phyloP scores from a whole-genome alignment of 2,329 filamentous ascomycete genomes.

The Sclerotinia glacialis region DNA sequence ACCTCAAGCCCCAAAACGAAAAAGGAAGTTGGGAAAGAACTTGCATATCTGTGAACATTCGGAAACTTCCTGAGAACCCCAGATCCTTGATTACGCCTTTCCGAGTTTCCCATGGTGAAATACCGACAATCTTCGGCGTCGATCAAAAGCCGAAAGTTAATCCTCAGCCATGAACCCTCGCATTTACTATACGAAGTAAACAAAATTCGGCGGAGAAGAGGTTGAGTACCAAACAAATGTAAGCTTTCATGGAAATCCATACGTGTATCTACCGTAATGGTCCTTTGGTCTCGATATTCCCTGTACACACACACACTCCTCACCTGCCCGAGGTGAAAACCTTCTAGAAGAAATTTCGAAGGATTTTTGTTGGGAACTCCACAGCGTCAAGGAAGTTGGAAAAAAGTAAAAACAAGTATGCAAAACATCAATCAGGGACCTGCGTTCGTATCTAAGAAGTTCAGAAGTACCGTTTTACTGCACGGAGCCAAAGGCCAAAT shows the following conservation, averaged over 20 bases:
- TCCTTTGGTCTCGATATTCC: background rate
- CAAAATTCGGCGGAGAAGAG: background rate
- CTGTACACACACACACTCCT: background rate
- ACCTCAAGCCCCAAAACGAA: background rate
- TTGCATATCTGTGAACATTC: background rate
- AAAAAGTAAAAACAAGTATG: background rate
- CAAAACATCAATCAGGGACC: conserved; percentile 10
- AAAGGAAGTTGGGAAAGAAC: background rate
- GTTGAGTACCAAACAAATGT: too few relatives aligned
- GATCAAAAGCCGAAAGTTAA: background rate
- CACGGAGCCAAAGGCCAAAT: background rate
- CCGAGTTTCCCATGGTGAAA: background rate
- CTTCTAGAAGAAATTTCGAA: conserved; percentile 23
- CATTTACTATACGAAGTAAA: background rate
- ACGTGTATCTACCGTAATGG: background rate
- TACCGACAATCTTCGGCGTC: background rate
- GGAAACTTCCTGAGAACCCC: background rate
- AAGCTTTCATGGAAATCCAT: conserved; percentile 7
- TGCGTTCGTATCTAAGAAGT: conserved; percentile 6
- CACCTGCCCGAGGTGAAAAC: background rate
- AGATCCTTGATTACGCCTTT: background rate
- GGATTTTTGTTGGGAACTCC: conserved; percentile 17
- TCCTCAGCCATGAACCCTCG: conserved; percentile 5
- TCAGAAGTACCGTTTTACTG: background rate
- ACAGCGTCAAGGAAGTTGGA: background rate